Evolutionary conservation across 495 filamentous ascomycete species (phyloP), one percentile per base, ranked within the genome.

Genomic region (Hypoxylon fuscum): DNA sequence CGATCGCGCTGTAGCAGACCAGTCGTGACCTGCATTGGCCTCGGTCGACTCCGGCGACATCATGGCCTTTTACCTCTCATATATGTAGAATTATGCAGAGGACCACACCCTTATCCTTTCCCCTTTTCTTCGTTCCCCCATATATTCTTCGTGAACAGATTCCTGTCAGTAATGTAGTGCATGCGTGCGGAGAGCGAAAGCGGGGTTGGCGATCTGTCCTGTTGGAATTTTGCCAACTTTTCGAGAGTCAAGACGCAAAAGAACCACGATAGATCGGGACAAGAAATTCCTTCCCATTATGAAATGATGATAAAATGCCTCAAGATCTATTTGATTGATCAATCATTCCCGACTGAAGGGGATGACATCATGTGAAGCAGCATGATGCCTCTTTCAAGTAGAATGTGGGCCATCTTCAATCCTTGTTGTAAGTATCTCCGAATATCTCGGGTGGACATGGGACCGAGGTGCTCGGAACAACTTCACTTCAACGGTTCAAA

Each of bases 301-400:
- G 20, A 54, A 35, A 37, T 49, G n/a, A n/a, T n/a, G n/a, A n/a
- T 17, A 34, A 49, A 60, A 35, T 51, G 22, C 47, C 49, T 60
- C 48, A 50, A 27, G 8, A 27, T 17, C 46, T 22, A 35, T 32
- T 14, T 17, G 14, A 48, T 29, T 22, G 37, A 40, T 40, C 21
- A 9, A 12, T 25, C 17, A 29, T 21, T 48, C 31, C 41, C 9
- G 18, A 38, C 12, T 42, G 31, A 10, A 43, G 27, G 22, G 11
- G n/a, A 53, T 66, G 62, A 66, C 62, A 60, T 66, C 51, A 60
- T 50, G 21, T 45, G 25, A 60, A 43, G 29, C 7, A 40, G 35
- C 37, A 25, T 18, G 31, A 55, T 41, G 17, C 62, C 45, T 51
- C 38, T 55, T 59, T 55, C 25, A 23, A 46, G 29, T 29, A 42